Base-by-base conservation (phyloP, 2,329 filamentous ascomycete genomes). In the Coniochaeta sp. region DNA sequence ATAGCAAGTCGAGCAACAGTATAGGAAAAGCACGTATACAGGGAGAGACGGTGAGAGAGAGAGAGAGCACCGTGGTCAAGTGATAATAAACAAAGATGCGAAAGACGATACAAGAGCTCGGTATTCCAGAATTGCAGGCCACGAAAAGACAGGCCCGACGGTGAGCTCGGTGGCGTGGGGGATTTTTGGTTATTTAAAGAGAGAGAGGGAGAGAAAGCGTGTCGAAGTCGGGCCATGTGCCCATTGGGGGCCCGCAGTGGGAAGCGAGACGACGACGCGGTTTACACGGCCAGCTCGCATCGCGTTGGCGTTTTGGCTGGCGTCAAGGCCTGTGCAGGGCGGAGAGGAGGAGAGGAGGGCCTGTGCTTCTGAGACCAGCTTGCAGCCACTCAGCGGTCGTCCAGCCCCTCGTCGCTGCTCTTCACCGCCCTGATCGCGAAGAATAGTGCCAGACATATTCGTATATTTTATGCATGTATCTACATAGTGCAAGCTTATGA, bases 131-230 rank as follows among this genome's bases (percentile, higher is more conserved):
- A 56, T 38, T 34, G 54, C 17, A 56, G 54, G 54, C 22, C 54
- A 38, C 54, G 34, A 56, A 56, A 56, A 56, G 54, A 24, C 30
- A 56, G 54, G 30, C 54, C 54, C 54, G 54, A 22, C 54, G 34
- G 54, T 30, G 38, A 56, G 30, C 54, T 34, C 30, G 54, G 54
- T n/a, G n/a, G 22, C 47, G 47, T 56, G 28, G 54, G 54, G 54
- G 30, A 56, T 5, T 22, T 56, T 56, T 38, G n/a, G 54, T 56
- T 56, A 56, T 56, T 56, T 56, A 56, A 56, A 52, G 54, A 56
- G 54, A 56, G 30, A 34, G n/a, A 38, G 22, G 54, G 30, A 56
- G 54, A 30, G 54, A n/a, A 22, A 30, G 47, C 54, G 54, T 56
- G 54, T 56, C 30, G 34, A 38, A 47, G n/a, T n/a, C 4, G 10